Conservation (phyloP, 1,139 yeast genomes). For the Kazachstania sp. region DNA sequence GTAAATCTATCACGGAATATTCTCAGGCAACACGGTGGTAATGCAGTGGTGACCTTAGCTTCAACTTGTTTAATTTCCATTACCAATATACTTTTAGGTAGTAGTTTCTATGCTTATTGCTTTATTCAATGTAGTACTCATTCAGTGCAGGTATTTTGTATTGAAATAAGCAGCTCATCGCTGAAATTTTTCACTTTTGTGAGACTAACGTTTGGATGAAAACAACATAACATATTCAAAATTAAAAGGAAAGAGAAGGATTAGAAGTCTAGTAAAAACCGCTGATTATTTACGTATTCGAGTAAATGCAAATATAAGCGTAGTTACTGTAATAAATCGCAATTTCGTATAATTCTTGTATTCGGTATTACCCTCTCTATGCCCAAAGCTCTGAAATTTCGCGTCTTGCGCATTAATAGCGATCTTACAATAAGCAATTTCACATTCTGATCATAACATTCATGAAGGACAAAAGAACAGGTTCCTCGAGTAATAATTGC, state of each 20-base stretch:
- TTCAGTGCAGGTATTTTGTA: not conserved
- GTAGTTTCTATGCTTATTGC: not conserved
- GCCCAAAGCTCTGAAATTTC: not conserved
- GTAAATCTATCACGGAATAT: conserved; percentile 43
- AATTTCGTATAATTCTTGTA: not conserved
- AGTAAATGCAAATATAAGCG: not conserved
- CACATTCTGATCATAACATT: not conserved
- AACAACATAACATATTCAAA: not conserved
- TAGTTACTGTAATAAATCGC: not conserved
- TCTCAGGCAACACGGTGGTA: conserved; percentile 81
- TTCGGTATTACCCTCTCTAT: not conserved
- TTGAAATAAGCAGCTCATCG: not conserved
- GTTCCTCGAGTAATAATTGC: not conserved
- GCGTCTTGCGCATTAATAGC: not conserved
- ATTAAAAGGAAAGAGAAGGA: not conserved
- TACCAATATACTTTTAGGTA: not conserved
- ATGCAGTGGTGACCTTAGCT: conserved; percentile 34
- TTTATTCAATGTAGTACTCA: not conserved
- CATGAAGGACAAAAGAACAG: not conserved
- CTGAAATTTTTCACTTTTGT: not conserved
- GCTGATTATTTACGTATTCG: not conserved
- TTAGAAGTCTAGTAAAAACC: not conserved
- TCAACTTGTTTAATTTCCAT: conserved; percentile 16
- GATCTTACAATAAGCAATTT: not conserved
- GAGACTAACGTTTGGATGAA: not conserved